Evolutionary conservation across 2,329 filamentous ascomycete species (phyloP).

Genomic region (Neonectria faginata): DNA sequence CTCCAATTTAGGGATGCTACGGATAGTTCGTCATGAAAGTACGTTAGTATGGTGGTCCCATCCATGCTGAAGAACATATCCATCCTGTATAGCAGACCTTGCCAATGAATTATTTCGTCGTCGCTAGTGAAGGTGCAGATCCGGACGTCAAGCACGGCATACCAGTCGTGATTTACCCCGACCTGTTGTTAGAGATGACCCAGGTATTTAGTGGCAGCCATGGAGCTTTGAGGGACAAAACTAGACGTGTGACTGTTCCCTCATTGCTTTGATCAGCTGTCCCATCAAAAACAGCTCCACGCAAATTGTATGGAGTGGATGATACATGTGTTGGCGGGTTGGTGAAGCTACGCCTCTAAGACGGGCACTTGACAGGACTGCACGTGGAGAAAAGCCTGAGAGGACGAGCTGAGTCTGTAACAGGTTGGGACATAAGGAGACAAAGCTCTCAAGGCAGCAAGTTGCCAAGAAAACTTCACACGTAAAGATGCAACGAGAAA

Average conservation of each 20-base stretch:
- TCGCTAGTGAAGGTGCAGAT: background rate
- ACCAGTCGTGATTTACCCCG: no score
- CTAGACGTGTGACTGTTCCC: background rate
- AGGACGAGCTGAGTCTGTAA: background rate
- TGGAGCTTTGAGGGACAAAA: background rate
- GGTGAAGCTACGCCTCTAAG: constrained; percentile 1
- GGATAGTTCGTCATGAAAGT: background rate
- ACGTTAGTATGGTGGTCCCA: no score
- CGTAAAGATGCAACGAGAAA: background rate
- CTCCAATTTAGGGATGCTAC: background rate
- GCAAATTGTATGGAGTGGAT: background rate
- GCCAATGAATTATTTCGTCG: background rate
- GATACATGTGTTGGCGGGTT: background rate
- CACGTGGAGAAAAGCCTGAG: background rate
- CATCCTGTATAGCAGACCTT: background rate
- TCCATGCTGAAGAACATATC: background rate
- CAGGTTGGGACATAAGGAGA: background rate
- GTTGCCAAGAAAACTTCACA: background rate
- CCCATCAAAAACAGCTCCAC: no score
- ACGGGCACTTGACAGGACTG: background rate
- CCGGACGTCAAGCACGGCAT: background rate
- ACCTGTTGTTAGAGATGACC: no score
- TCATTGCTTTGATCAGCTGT: background rate
- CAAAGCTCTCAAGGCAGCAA: background rate
- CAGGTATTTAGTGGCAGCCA: no score